Evolutionary conservation across 1,284 basidiomycete species (phyloP).

Genomic region (Lentinus polychrous): DNA sequence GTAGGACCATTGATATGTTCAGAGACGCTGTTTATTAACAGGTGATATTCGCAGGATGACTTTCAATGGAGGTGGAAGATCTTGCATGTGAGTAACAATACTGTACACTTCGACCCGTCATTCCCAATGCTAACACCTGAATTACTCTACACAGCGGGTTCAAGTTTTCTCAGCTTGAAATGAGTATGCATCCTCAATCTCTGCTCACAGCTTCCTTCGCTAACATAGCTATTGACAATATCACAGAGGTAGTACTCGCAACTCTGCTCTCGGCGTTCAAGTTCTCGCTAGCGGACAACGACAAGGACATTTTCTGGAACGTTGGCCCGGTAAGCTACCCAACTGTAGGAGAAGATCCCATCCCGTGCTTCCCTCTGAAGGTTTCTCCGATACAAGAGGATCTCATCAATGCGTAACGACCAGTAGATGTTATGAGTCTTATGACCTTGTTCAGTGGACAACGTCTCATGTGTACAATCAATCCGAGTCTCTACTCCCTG

Average conservation of each 20-base stretch:
- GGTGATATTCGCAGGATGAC: slow-evolving; percentile 9
- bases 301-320: slow-evolving; percentile 9
- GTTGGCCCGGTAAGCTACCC: slow-evolving; percentile 9
- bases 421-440: too few species aligned
- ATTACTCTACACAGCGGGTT: slow-evolving; percentile 4
- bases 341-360: slow-evolving; percentile 3
- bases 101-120: not conserved
- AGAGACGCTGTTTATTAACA: not conserved
- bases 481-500: too few species aligned
- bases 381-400: not conserved
- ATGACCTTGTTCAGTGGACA: too few species aligned
- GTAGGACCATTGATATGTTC: not conserved
- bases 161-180: slow-evolving; percentile 13
- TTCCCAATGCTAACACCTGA: not conserved
- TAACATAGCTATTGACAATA: not conserved
- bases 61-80: slow-evolving; percentile 10
- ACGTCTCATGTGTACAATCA: too few species aligned
- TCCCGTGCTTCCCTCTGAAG: not conserved
- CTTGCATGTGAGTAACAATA: slow-evolving; percentile 11
- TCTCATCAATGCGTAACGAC: too few species aligned
- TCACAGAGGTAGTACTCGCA: slow-evolving; percentile 12
- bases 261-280: slow-evolving; percentile 6
- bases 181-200: not conserved
- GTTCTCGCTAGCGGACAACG: not conserved
- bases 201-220: too few species aligned